phyloP scores from a whole-genome alignment of 2,329 filamentous ascomycete genomes.

The Pyricularia grisea region DNA sequence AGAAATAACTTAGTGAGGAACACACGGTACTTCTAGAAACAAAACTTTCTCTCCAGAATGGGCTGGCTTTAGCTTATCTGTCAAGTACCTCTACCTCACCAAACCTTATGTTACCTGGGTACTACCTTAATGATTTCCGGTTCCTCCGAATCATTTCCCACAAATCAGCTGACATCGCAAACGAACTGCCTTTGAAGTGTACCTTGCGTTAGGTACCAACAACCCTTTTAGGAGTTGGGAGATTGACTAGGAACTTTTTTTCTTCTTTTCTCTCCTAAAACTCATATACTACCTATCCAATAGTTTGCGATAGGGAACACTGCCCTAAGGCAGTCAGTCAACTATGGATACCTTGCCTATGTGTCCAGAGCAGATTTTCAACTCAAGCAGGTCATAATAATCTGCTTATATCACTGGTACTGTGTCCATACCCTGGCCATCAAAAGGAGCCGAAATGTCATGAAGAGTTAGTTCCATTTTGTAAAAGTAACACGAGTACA shows the following conservation, averaged over 20 bases:
- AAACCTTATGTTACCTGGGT: no score
- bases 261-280: no score
- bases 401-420: not conserved
- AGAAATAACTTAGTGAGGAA: not conserved
- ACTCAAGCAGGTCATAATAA: not conserved
- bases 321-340: not conserved
- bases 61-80: not conserved
- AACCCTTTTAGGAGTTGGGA: no score
- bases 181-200: no score
- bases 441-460: no score
- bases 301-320: not conserved
- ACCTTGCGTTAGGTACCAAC: no score
- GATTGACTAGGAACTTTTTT: no score
- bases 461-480: no score
- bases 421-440: not conserved
- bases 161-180: no score
- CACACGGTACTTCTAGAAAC: not conserved
- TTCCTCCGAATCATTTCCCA: no score
- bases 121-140: no score
- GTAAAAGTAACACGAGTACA: no score
- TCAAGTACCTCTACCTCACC: not conserved
- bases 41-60: not conserved
- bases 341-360: not conserved
- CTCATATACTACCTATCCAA: not conserved
- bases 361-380: not conserved